A percentile compares a stretch with the other conserved stretches of the same genome.
Conservation (phyloP, 345 rosid species). For the Gynandropsis gynandra region DNA sequence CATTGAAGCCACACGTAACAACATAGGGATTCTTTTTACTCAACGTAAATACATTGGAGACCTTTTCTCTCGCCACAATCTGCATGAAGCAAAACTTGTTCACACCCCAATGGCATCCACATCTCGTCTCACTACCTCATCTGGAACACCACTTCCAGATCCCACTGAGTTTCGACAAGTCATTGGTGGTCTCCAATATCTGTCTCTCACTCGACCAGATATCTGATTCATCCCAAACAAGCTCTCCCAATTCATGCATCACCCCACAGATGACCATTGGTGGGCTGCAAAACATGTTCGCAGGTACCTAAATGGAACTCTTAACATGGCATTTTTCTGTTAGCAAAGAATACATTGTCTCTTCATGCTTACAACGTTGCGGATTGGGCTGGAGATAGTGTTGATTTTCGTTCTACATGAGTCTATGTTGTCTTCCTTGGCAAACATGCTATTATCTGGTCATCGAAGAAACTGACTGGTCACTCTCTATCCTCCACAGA, state of each 20-base stretch:
- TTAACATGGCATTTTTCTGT: not conserved
- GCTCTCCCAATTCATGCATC: not conserved
- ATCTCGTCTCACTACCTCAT: not conserved
- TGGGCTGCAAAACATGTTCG: not conserved
- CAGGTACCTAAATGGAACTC: not conserved
- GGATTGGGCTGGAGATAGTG: too few species aligned
- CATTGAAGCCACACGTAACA: too few species aligned
- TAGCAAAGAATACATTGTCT: too few species aligned
- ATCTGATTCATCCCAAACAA: not conserved
- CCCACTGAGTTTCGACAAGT: not conserved
- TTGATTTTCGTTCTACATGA: too few species aligned
- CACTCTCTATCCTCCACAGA: too few species aligned
- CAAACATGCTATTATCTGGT: too few species aligned
- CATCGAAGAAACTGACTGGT: too few species aligned
- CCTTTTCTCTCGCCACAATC: not conserved
- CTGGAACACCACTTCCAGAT: not conserved
- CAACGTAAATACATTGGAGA: not conserved
- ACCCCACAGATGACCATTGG: not conserved
- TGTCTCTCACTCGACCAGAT: not conserved
- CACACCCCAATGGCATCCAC: not conserved
- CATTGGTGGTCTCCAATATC: not conserved
- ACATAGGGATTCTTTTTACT: not conserved
- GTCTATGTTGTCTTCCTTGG: too few species aligned
- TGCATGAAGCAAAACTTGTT: not conserved
- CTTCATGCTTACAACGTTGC: too few species aligned